These are phyloP conservation scores for Cicer bijugum DNA, from an alignment of 306 rosid genomes.

Conservation along the genomic window DNA sequence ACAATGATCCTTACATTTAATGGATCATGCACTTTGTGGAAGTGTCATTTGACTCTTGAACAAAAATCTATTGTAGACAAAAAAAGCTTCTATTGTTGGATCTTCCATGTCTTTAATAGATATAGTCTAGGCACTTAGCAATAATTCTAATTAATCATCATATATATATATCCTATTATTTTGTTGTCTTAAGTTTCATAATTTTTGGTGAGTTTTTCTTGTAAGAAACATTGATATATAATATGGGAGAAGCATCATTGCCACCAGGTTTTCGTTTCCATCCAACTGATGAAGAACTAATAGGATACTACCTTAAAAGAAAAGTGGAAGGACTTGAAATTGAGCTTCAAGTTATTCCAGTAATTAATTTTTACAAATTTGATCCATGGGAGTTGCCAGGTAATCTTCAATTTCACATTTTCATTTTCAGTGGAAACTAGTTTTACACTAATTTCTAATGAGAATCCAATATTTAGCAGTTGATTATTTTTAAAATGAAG, in stretches of 20 bases:
- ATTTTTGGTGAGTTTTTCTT: neutral
- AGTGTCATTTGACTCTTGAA: constrained; percentile 56
- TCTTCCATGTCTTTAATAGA: constrained; percentile 70
- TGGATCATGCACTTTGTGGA: constrained; percentile 54
- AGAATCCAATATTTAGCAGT: too few species aligned
- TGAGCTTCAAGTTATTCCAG: constrained; percentile 90
- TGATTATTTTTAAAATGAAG: too few species aligned
- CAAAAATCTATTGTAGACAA: constrained; percentile 59
- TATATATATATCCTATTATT: neutral
- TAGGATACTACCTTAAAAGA: constrained; percentile 84
- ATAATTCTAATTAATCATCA: neutral
- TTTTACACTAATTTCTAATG: too few species aligned
- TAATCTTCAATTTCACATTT: constrained; percentile 46
- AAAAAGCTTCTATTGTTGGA: constrained; percentile 82
- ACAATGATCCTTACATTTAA: constrained; percentile 73
- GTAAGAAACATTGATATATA: neutral
- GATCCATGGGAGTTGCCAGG: constrained; percentile 99
- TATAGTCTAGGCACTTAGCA: constrained; percentile 61
- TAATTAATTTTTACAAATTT: constrained; percentile 79
- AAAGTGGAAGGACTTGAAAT: constrained; percentile 84
- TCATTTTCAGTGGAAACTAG: neutral
- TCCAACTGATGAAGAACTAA: constrained; percentile 89
- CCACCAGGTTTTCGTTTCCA: constrained; percentile 95
- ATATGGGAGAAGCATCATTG: constrained; percentile 52
- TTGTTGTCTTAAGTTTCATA: constrained; percentile 17